Conservation (phyloP, 345 rosid genomes). For the Microthlaspi erraticum region DNA sequence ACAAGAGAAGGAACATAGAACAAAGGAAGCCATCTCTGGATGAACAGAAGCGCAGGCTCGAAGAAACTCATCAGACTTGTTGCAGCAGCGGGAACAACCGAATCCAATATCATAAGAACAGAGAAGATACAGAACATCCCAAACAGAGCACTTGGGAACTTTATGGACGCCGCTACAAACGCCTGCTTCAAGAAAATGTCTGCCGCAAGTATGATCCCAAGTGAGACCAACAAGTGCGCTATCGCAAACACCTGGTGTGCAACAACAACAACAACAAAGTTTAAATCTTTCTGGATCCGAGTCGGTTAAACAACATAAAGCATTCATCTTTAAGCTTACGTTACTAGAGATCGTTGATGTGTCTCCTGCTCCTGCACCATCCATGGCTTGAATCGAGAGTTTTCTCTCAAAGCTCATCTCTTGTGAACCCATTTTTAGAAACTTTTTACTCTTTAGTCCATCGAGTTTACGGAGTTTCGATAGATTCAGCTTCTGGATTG, state of each 20-base stretch:
- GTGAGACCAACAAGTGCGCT: conserved; percentile 73
- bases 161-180: conserved; percentile 81
- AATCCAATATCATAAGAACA: conserved; percentile 67
- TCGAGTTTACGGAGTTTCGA: conserved; percentile 17
- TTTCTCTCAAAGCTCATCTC: conserved; percentile 41
- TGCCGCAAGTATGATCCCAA: conserved; percentile 81
- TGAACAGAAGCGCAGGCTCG: conserved; percentile 81
- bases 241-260: conserved; percentile 59
- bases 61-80: conserved; percentile 72
- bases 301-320: not conserved
- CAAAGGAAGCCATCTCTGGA: conserved; percentile 96
- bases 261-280: not conserved
- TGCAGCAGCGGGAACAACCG: conserved; percentile 71
- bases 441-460: conserved; percentile 38
- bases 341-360: conserved; percentile 55
- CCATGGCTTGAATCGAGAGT: conserved; percentile 48
- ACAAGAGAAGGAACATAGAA: conserved; percentile 94
- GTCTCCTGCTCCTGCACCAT: conserved; percentile 51
- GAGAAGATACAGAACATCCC: conserved; percentile 98
- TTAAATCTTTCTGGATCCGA: not conserved
- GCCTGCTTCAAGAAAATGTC: conserved; percentile 76
- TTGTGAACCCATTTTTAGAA: conserved; percentile 51
- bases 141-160: conserved; percentile 93
- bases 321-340: conserved; percentile 39
- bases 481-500: conserved; percentile 21